phyloP scores from a whole-genome alignment of 2,329 filamentous ascomycete genomes.

The Colletotrichum siamense region DNA sequence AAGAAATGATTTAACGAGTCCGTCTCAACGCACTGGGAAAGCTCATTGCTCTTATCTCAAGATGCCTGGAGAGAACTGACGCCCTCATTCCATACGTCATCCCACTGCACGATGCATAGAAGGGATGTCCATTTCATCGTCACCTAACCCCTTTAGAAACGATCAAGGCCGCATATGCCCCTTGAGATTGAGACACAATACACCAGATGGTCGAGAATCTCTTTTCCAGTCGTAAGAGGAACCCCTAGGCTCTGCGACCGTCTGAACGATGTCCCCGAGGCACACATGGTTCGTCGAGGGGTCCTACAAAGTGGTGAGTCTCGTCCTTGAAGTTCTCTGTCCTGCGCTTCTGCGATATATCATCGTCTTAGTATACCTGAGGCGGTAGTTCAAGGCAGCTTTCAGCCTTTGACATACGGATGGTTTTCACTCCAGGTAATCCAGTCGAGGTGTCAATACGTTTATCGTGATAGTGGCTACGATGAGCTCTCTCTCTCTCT shows the following conservation, averaged over 20 bases:
- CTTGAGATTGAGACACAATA: background rate
- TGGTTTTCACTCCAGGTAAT: background rate
- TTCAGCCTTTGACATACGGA: background rate
- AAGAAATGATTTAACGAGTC: background rate
- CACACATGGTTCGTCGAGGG: background rate
- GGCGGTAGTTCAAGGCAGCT: background rate
- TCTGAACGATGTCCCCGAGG: background rate
- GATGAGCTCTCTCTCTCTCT: background rate
- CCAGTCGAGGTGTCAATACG: fast-evolving
- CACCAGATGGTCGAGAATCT: background rate
- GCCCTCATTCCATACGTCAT: background rate
- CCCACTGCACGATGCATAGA: background rate
- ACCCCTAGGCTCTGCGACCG: fast-evolving
- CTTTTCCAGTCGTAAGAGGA: background rate
- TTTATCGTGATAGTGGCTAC: fast-evolving
- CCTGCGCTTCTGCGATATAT: background rate
- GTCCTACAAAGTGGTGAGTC: background rate
- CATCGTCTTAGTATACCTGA: background rate
- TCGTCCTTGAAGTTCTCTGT: background rate
- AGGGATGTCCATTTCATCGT: background rate
- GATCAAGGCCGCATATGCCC: background rate
- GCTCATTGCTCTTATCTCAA: background rate
- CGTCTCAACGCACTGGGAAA: background rate
- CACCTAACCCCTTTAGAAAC: background rate
- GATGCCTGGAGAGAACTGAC: background rate